Evolutionary conservation across 1,139 yeast species (phyloP).

Genomic region (Kodamaea sp.): DNA sequence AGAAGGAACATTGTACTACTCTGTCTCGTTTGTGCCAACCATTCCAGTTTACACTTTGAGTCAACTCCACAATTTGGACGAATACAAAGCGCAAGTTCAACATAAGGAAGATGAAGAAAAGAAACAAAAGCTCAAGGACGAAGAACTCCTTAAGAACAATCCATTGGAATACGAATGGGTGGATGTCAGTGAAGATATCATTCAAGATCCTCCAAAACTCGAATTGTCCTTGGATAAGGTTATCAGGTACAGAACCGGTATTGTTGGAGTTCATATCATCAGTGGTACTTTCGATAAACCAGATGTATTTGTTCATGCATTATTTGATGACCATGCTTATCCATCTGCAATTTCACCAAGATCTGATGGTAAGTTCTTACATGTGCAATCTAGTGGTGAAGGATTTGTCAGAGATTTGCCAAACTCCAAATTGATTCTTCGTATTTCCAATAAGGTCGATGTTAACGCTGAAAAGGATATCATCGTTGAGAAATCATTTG

Average conservation of each 20-base stretch:
- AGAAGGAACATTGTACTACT: constrained; percentile 54
- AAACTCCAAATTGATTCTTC: constrained; percentile 55
- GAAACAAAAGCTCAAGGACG: constrained; percentile 37
- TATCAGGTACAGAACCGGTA: constrained; percentile 60
- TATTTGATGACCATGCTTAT: constrained; percentile 63
- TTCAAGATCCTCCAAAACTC: constrained; percentile 45
- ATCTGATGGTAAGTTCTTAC: constrained; percentile 40
- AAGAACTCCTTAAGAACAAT: constrained; percentile 52
- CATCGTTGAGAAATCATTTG: constrained; percentile 46
- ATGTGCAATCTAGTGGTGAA: constrained; percentile 48
- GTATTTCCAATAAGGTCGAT: constrained; percentile 54
- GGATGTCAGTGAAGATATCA: constrained; percentile 50
- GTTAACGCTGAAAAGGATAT: constrained; percentile 52
- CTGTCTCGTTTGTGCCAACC: constrained; percentile 64
- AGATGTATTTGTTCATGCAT: constrained; percentile 54
- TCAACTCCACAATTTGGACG: constrained; percentile 46
- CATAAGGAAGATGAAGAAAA: constrained; percentile 38
- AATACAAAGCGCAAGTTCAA: constrained; percentile 30
- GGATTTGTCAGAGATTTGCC: constrained; percentile 70
- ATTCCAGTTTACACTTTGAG: constrained; percentile 60
- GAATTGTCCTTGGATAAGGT: constrained; percentile 55
- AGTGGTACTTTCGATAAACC: constrained; percentile 50
- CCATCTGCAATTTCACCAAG: constrained; percentile 59
- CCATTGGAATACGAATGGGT: constrained; percentile 70
- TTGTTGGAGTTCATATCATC: constrained; percentile 52